phyloP scores from a whole-genome alignment of 495 filamentous ascomycete species.

The Aspergillus sparsus region DNA sequence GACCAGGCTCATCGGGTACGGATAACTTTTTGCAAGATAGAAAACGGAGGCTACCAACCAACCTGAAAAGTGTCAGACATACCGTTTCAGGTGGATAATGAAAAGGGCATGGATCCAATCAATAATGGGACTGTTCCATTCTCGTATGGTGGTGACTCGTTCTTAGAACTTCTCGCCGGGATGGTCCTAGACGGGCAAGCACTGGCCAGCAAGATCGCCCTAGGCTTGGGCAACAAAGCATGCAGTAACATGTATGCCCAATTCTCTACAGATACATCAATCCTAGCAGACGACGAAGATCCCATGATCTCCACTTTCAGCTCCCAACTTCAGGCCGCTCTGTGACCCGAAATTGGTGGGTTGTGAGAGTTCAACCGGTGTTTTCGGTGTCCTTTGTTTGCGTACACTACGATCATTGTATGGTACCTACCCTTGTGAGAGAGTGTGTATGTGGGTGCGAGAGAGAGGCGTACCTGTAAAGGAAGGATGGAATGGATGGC shows the following conservation, averaged over 20 bases:
- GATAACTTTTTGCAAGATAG: background rate
- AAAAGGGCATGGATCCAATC: background rate
- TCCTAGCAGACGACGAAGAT: conserved; percentile 19
- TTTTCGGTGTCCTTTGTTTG: conserved; percentile 4
- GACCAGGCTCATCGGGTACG: background rate
- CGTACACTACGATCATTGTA: background rate
- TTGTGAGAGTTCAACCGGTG: conserved; percentile 13
- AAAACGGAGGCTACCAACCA: background rate
- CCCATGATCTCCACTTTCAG: conserved; percentile 24
- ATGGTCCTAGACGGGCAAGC: conserved; percentile 3
- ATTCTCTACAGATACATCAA: conserved; percentile 21
- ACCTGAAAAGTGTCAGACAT: background rate
- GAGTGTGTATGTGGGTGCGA: background rate
- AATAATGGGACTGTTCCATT: conserved; percentile 10
- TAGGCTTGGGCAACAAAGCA: conserved; percentile 33
- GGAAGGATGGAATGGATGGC: background rate
- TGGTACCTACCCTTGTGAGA: background rate
- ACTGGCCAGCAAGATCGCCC: conserved; percentile 25
- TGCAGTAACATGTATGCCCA: conserved; percentile 37
- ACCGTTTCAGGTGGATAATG: background rate
- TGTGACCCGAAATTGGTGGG: conserved; percentile 8
- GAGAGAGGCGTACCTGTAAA: background rate
- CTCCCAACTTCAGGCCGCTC: conserved; percentile 24
- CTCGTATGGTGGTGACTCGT: conserved; percentile 5
- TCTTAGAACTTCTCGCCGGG: background rate